Evolutionary conservation across 495 filamentous ascomycete species (phyloP), one percentile per base, ranked within the genome.

Genomic region (Annulohypoxylon stygium): DNA sequence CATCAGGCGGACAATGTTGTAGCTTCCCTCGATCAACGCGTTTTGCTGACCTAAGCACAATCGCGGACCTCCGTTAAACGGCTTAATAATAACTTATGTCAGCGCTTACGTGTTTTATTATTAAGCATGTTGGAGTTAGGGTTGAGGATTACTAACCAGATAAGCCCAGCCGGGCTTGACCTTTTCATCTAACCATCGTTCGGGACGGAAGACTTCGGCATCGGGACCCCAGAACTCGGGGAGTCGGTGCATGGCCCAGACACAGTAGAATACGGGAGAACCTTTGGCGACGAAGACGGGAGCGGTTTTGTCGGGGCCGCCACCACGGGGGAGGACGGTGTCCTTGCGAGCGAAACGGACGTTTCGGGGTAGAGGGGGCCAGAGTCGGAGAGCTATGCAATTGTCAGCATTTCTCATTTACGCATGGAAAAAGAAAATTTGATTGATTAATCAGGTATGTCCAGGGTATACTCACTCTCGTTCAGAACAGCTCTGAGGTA

Each of bases 191-290:
- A 57, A 57, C 53, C 53, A 57, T 26, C 53, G 14, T n/a, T 57
- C 53, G 33, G 53, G 53, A 57, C 53, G 53, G 53, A 37, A 57
- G 5, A 57, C 33, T 2, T 57, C 53, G 33, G 53, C 53, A 3
- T 57, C 53, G 16, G 30, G 4, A 7, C 53, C 53, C 53, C 53
- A 57, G 53, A 57, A 57, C n/a, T 57, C 53, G 30, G 53, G 53
- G 2, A 57, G 16, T 8, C 53, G 53, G 16, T 57, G 53, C 53
- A 57, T 16, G 14, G 53, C 53, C 30, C 33, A 57, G 14, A 57
- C 53, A 10, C 30, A 57, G 53, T 57, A 57, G 30, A 57, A 57
- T 8, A 57, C 16, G 14, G 53, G 53, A 9, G 33, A 20, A 20
- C 33, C 53, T 16, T 57, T 57, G 4, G 30, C 53, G 16, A 57